Evolutionary conservation across 805 yeast genomes (phyloP).

Genomic region (Priceomyces fermenticarens): DNA sequence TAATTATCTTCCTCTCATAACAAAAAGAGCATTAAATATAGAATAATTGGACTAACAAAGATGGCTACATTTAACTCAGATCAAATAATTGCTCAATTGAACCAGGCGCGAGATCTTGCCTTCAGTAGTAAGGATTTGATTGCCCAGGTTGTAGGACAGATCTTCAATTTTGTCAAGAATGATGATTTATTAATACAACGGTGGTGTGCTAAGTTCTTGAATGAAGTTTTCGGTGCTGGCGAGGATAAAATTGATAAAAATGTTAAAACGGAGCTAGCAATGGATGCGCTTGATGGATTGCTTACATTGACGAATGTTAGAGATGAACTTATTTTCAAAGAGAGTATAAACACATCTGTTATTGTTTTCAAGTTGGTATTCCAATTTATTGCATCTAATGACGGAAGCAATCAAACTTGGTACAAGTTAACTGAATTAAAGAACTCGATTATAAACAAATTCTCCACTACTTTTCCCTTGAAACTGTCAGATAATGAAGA

Average conservation of each 20-base stretch:
- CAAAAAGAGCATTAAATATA: too few relatives aligned
- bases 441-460: constrained; percentile 53
- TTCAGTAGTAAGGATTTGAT: constrained; percentile 26
- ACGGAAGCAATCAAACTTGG: constrained; percentile 53
- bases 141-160: constrained; percentile 43
- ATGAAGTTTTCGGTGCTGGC: constrained; percentile 32
- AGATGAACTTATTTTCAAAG: constrained; percentile 29
- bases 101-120: constrained; percentile 38
- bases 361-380: constrained; percentile 45
- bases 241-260: constrained; percentile 21
- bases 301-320: constrained; percentile 22
- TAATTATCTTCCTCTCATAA: too few relatives aligned
- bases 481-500: constrained; percentile 46
- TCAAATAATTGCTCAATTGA: constrained; percentile 27
- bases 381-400: constrained; percentile 44
- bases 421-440: constrained; percentile 52
- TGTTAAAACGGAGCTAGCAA: constrained; percentile 37
- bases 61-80: constrained; percentile 13
- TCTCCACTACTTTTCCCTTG: constrained; percentile 58
- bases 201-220: constrained; percentile 41
- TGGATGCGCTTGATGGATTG: constrained; percentile 36
- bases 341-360: constrained; percentile 33
- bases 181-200: constrained; percentile 31
- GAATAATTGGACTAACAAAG: background rate
- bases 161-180: constrained; percentile 34